Base-by-base conservation (phyloP, 129 eudicot genomes). In the Chrysanthemum seticuspe region DNA sequence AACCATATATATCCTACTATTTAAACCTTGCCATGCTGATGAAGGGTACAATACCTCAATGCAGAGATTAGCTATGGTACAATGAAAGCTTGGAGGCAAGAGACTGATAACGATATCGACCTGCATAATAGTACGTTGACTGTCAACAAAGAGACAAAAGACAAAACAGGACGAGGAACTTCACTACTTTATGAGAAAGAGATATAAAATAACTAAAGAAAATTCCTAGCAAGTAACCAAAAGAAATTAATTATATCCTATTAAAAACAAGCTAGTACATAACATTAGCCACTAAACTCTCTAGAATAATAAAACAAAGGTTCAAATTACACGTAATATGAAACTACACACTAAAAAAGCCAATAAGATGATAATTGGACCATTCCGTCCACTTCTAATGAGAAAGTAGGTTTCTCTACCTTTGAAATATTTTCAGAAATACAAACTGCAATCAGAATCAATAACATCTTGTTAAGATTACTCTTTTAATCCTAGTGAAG, bases 81-180 rank as follows among this genome's bases (percentile, higher is more conserved):
- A 47, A 76, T 95, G 99, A 79, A 85, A 95, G 78, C 85, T 90
- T 71, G 99, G 83, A 66, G 99, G 99, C 74, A 95, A 84, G 62
- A 95, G 86, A 85, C 99, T 95, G 79, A 95, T 85, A 71, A 95
- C 99, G 25, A 91, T 80, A 68, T 95, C 96, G 67, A 83, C 97
- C 99, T 93, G 95, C 73, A 84, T 50, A 68, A 73, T 71, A 65
- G 47, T 34, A 65, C 64, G 64, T 64, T 64, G 72, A 23, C 27
- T 63, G 15, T 27, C 48, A 62, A 61, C 10, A 34, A 34, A 13
- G 8, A 4, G 13, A 31, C 64, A 63, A 49, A 1, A 69, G 64
- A 72, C 10, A 50, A 21, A 78, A 72, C 18, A 72, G 65, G 45
- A 16, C 47, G 72, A 63, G 51, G 51, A 75, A 10, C 13, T 65